Percentiles rank a stretch among this genome's conserved stretches.
These are phyloP conservation scores for Zygoascus biomembranicola DNA, from an alignment of 805 yeast genomes.

Conservation along the genomic window DNA sequence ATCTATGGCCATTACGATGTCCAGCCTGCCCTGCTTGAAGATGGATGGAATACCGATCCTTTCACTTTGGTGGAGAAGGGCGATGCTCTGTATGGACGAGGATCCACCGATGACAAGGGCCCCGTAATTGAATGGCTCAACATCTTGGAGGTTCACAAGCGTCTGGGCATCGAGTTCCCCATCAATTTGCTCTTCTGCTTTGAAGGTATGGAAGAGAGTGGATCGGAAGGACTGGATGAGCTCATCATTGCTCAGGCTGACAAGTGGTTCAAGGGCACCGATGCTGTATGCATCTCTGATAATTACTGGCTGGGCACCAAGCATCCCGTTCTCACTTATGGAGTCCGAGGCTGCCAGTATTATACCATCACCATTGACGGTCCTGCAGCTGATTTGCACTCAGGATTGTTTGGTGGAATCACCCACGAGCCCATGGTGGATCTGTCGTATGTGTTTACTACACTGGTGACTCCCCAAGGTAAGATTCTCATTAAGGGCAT, in stretches of 20 bases:
- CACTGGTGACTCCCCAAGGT: constrained; percentile 75
- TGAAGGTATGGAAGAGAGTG: constrained; percentile 99
- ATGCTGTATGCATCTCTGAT: constrained; percentile 92
- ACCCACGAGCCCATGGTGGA: constrained; percentile 98
- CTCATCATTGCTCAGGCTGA: constrained; percentile 74
- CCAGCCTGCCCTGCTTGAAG: constrained; percentile 87
- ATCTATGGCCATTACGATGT: constrained; percentile 98
- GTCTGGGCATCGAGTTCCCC: constrained; percentile 79
- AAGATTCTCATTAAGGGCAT: constrained; percentile 82
- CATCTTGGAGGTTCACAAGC: constrained; percentile 81
- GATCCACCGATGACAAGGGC: constrained; percentile 96
- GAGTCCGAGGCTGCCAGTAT: constrained; percentile 93
- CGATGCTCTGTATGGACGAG: constrained; percentile 72
- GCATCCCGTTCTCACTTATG: constrained; percentile 95
- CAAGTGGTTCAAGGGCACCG: constrained; percentile 75
- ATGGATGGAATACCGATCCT: constrained; percentile 96
- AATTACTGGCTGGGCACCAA: constrained; percentile 98
- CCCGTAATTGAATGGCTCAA: constrained; percentile 98
- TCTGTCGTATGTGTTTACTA: constrained; percentile 64
- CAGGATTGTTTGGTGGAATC: constrained; percentile 96
- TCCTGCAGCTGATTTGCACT: constrained; percentile 95
- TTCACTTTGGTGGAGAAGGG: constrained; percentile 65
- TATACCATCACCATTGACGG: constrained; percentile 78
- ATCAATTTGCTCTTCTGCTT: constrained; percentile 88
- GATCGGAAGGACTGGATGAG: constrained; percentile 83